Conservation (phyloP, 2,329 filamentous ascomycete genomes). For the Plectosphaerella sp. region DNA sequence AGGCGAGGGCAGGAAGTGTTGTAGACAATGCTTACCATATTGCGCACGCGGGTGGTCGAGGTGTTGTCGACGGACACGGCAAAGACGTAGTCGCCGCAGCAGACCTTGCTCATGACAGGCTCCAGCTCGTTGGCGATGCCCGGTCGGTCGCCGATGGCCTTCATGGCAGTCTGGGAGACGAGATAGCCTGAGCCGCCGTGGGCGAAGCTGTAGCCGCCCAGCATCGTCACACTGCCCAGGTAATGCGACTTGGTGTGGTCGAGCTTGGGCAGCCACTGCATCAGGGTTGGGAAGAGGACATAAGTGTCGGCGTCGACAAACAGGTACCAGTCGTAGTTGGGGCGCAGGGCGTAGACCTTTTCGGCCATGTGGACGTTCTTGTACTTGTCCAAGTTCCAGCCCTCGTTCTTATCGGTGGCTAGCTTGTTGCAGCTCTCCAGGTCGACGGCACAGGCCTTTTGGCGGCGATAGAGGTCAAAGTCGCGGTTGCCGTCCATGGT, state of each 20-base stretch:
- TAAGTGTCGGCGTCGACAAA: conserved; percentile 58
- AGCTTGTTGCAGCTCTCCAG: conserved; percentile 38
- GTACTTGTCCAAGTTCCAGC: conserved; percentile 57
- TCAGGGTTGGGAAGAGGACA: conserved; percentile 47
- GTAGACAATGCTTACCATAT: conserved; percentile 16
- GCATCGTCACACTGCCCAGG: conserved; percentile 42
- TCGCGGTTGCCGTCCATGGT: conserved; percentile 40
- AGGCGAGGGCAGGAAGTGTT: conserved; percentile 4
- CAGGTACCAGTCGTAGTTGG: conserved; percentile 53
- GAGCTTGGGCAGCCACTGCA: conserved; percentile 40
- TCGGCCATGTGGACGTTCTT: conserved; percentile 58
- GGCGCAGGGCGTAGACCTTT: conserved; percentile 45
- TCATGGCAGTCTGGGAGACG: conserved; percentile 42
- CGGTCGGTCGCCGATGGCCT: conserved; percentile 34
- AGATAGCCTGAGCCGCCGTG: conserved; percentile 55
- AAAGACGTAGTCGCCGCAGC: conserved; percentile 50
- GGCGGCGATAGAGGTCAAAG: conserved; percentile 44
- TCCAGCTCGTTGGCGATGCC: conserved; percentile 45
- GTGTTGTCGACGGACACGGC: conserved; percentile 38
- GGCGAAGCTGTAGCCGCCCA: conserved; percentile 39
- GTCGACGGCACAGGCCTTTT: conserved; percentile 38
- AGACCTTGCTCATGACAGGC: conserved; percentile 29
- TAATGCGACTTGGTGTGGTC: conserved; percentile 40
- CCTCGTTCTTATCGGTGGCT: conserved; percentile 23
- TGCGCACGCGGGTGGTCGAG: conserved; percentile 32